Conservation (phyloP, 2,329 filamentous ascomycete genomes). For the Dothidotthia symphoricarpi region DNA sequence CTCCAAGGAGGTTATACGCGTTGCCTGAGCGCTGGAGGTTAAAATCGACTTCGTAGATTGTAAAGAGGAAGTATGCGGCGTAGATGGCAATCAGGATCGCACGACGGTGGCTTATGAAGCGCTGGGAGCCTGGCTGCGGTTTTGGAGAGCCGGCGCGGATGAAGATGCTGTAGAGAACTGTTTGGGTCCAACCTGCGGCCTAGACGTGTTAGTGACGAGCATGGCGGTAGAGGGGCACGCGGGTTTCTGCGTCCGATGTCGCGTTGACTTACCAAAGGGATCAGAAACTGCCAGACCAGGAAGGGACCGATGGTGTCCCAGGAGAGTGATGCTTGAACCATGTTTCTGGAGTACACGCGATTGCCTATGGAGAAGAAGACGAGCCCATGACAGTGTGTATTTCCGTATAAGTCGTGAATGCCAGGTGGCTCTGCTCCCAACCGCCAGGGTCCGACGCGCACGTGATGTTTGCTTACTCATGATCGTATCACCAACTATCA, state of each 20-base stretch:
- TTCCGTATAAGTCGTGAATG: too few species aligned
- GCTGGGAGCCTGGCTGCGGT: conserved; percentile 65
- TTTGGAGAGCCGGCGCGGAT: conserved; percentile 87
- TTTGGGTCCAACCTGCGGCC: conserved; percentile 56
- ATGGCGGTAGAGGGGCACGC: too few species aligned
- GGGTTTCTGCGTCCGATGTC: too few species aligned
- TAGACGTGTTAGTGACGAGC: conserved; percentile 22
- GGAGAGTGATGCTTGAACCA: conserved; percentile 27
- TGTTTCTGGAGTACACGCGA: conserved; percentile 5
- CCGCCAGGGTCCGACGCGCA: too few species aligned
- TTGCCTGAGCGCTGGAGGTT: conserved; percentile 68
- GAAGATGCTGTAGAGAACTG: conserved; percentile 79
- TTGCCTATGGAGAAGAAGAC: too few species aligned
- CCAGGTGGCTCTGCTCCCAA: too few species aligned
- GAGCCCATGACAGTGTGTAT: too few species aligned
- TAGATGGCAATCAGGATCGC: conserved; percentile 83
- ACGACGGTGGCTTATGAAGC: conserved; percentile 71
- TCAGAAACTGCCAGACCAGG: conserved; percentile 38
- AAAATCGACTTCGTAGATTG: conserved; percentile 87
- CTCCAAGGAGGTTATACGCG: conserved; percentile 75
- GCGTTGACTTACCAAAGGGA: conserved; percentile 31
- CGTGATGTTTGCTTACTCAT: too few species aligned
- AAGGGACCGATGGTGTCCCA: conserved; percentile 35
- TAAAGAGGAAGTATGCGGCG: conserved; percentile 81
- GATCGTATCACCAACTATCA: too few species aligned